These are phyloP conservation scores for Niveomyces coronatus DNA, from an alignment of 2,329 filamentous ascomycete species.

Conservation along the genomic window DNA sequence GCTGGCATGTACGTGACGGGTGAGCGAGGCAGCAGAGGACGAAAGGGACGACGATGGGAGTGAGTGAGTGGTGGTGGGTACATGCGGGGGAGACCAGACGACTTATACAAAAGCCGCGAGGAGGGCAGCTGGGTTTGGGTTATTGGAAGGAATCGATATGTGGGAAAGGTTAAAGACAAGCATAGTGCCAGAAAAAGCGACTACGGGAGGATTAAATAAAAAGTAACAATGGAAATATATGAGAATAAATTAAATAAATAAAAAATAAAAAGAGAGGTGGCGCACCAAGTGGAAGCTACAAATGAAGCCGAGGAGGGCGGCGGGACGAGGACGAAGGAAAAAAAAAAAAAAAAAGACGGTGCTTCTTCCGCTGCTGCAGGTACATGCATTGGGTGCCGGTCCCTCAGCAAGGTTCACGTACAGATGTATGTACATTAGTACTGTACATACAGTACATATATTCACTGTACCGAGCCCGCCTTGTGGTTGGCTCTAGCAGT, in stretches of 20 bases:
- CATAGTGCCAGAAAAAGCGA: no score
- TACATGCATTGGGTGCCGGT: no score
- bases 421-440: no score
- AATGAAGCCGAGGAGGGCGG: neutral
- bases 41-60: neutral
- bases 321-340: neutral
- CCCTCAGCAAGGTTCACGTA: no score
- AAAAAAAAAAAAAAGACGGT: no score
- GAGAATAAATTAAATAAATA: neutral
- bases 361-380: no score
- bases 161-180: no score
- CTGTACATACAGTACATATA: no score
- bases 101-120: conserved; percentile 8
- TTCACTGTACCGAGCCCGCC: no score
- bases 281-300: conserved; percentile 7
- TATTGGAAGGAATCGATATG: neutral
- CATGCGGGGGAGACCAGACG: conserved; percentile 9
- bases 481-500: no score
- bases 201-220: neutral
- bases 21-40: neutral
- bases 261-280: neutral
- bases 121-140: conserved; percentile 9
- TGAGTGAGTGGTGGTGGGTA: conserved; percentile 6
- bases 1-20: no score
- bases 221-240: neutral